Base-by-base conservation (phyloP, 2,329 filamentous ascomycete species). In the Mycogone perniciosa region DNA sequence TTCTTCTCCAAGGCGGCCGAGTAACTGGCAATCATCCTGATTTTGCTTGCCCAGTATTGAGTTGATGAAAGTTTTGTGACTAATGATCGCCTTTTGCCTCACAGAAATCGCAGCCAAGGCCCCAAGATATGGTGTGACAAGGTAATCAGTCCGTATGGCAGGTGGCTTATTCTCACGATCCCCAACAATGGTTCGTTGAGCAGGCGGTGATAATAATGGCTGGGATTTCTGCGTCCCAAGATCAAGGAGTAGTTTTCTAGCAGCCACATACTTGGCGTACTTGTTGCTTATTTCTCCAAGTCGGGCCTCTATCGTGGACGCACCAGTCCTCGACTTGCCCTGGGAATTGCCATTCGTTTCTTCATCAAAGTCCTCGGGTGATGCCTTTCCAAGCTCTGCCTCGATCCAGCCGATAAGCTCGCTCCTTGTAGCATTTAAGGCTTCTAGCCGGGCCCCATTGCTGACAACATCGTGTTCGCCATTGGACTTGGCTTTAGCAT, bases 341-440 rank as follows among this genome's bases (percentile, higher is more conserved):
- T 35, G 37, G 10, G 9, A 38, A n/a, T 38, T 8, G 13, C 35
- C 41, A 13, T 49, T 40, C 13, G 7, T 29, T 7, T 13, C 40
- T 60, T 5, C 62, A 1, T 57, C 61, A 0, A 63, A 66, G 1
- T 64, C 62, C 3, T 67, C 70, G 0, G 62, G 59, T 4, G 73
- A 71, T 2, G 80, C 79, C 49, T 77, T 79, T 46, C 73, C 68
- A 26, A 86, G 66, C 61, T 85, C 83, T 5, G 67, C 69, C 62
- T 86, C 82, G 51, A 86, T 84, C 82, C 82, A 86, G 51, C 67
- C 71, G 52, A 86, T 85, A 46, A 86, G 71, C 54, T 80, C 78
- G 46, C 77, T 76, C 11, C 83, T 74, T 8, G 82, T 79, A 6
- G 68, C 68, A 39, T 73, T 74, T 7, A 86, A 66, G 10, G 82